Evolutionary conservation across 192 early-diverging fungal genomes (phyloP), one percentile per base, ranked within the genome.

Genomic region (Entomortierella chlamydospora): DNA sequence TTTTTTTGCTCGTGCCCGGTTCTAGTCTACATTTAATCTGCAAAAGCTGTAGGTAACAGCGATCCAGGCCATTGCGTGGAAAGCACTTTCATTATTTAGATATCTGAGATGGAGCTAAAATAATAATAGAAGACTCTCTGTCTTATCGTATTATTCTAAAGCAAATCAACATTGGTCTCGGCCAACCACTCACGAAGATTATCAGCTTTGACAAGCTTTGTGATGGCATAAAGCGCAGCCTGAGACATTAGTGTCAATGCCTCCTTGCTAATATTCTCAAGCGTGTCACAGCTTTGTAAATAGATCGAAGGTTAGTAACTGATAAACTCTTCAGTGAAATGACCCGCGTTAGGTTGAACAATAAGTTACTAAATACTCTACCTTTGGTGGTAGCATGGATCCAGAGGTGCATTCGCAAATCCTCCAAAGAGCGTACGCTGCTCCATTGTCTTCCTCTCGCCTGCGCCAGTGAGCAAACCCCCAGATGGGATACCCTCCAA

Each of bases 301-400:
- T 25, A 9, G 55, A 22, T n/a, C n/a, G 2, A 64, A 0, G 31
- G 23, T 42, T 2, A 15, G n/a, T n/a, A n/a, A n/a, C n/a, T n/a
- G n/a, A n/a, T n/a, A n/a, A n/a, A n/a, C n/a, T n/a, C n/a, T n/a
- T n/a, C n/a, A n/a, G n/a, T n/a, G n/a, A n/a, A n/a, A n/a, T n/a
- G n/a, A n/a, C n/a, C n/a, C n/a, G n/a, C n/a, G n/a, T n/a, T n/a
- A n/a, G n/a, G n/a, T n/a, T n/a, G n/a, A n/a, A n/a, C n/a, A n/a
- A n/a, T n/a, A n/a, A n/a, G n/a, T n/a, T n/a, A n/a, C 15, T 22
- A 34, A 23, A 28, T 45, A 34, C 12, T 41, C n/a, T 61, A 71
- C 69, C 69, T 79, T 58, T 88, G 84, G 63, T 92, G 91, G 58
- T 92, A 91, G 77, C 91, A 92, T 23, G 90, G 84, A 25, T 92